Percentiles rank a stretch among this genome's conserved stretches.
Evolutionary conservation across 169 alveolate species (phyloP).

Genomic region (Cryptosporidium meleagridis): DNA sequence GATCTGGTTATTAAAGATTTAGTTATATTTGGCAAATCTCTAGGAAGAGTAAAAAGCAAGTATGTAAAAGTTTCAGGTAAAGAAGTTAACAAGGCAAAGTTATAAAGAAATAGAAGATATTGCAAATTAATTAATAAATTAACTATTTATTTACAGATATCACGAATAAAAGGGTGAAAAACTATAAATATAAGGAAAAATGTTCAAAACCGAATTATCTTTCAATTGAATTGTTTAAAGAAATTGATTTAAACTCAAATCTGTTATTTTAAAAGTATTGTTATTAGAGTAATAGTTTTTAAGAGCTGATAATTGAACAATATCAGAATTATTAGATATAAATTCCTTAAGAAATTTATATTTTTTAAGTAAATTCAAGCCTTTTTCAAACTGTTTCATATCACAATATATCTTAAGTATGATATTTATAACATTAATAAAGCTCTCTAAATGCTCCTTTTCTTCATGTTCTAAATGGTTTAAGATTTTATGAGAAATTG

Average conservation of each 20-base stretch:
- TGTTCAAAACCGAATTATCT: not conserved
- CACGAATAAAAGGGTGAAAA: no score
- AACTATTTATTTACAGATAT: no score
- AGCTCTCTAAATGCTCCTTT: not conserved
- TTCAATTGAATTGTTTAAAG: not conserved
- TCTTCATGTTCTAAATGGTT: not conserved
- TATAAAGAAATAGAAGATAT: not conserved
- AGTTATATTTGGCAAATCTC: slow-evolving; percentile 33
- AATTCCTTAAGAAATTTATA: not conserved
- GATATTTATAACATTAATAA: not conserved
- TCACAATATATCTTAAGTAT: slow-evolving; percentile 1
- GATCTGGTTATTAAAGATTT: slow-evolving; percentile 13
- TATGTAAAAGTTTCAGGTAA: slow-evolving; percentile 49
- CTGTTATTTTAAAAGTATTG: not conserved
- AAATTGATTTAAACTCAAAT: not conserved
- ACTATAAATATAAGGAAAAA: no score
- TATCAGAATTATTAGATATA: not conserved
- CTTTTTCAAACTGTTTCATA: slow-evolving; percentile 13
- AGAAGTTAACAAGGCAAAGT: not conserved
- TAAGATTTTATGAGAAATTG: not conserved
- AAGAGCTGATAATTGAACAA: not conserved
- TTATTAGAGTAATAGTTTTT: not conserved
- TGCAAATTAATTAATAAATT: no score
- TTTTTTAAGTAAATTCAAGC: not conserved
- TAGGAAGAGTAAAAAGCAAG: slow-evolving; percentile 52